A percentile compares a stretch with the other conserved stretches of the same genome.
Conservation (phyloP, 1,139 yeast genomes). For the Citeromyces hawaiiensis region DNA sequence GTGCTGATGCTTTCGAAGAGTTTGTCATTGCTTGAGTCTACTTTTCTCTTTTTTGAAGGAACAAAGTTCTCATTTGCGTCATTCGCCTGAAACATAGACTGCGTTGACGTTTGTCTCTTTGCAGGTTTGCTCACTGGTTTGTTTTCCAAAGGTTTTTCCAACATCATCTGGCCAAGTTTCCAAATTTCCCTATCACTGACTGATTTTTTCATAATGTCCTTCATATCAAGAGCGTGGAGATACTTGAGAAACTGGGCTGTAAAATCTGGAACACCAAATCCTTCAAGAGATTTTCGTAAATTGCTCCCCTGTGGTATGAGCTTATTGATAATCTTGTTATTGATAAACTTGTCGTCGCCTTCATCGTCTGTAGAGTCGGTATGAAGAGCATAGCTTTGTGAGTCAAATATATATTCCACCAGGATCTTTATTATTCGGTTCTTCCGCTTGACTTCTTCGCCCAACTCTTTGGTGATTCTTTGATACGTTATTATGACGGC, state of each 20-base stretch:
- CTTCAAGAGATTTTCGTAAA: constrained; percentile 7
- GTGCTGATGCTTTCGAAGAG: constrained; percentile 1
- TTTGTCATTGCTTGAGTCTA: background rate
- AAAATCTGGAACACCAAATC: constrained; percentile 2
- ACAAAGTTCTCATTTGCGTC: constrained; percentile 1
- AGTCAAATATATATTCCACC: constrained; percentile 26
- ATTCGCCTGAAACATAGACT: background rate
- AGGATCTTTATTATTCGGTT: constrained; percentile 24
- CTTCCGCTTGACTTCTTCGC: constrained; percentile 16
- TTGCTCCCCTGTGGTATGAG: constrained; percentile 8
- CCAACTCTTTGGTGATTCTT: constrained; percentile 13
- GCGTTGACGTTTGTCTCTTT: background rate
- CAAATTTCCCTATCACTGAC: constrained; percentile 1
- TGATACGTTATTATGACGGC: constrained; percentile 5
- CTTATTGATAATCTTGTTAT: constrained; percentile 4
- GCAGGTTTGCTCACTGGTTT: background rate
- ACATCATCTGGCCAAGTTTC: constrained; percentile 1
- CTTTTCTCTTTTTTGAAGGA: background rate
- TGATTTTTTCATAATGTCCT: constrained; percentile 2
- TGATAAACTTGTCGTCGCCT: constrained; percentile 1
- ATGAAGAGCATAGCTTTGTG: constrained; percentile 17
- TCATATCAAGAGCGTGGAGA: background rate
- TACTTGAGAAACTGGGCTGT: background rate
- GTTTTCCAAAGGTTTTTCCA: background rate
- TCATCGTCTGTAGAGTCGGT: constrained; percentile 11